Base-by-base conservation (phyloP, 2,329 filamentous ascomycete species). In the Penicillium sp. region DNA sequence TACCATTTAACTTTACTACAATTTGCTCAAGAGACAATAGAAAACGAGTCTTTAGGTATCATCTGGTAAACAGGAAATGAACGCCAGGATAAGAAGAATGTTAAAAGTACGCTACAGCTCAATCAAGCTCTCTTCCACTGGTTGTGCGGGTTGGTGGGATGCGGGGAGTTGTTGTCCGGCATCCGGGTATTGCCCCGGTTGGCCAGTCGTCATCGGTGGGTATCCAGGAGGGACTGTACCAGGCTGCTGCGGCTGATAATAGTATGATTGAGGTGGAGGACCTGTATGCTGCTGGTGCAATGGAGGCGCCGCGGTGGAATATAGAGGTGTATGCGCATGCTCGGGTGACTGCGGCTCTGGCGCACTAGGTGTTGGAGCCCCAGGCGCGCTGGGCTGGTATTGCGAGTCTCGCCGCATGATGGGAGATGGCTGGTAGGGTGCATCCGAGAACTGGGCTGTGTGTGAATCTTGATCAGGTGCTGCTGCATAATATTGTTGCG, bases 101-200 rank as follows among this genome's bases (percentile, higher is more conserved):
- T 57, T 47, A 48, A 39, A 57, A 54, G 21, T 54, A 58, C 31
- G 52, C 55, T 67, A 67, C 46, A 67, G 58, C 35, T 67, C 65
- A 59, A 67, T 67, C 54, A 67, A 49, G 45, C 64, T 67, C 55
- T 67, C 65, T 53, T 67, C 65, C 54, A 62, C 65, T 16, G 65
- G 59, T 14, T 46, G 62, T 31, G 60, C 13, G 19, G 60, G 56
- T 52, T 65, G 60, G 49, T 65, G 58, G 22, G 62, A 57, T 29
- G 57, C 33, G 31, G 59, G 33, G n/a, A 46, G 50, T 42, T 61
- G 60, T 39, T 63, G 62, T 24, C 37, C 39, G 42, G 51, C 52
- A n/a, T 63, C 58, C 49, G 64, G 50, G 53, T 65, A 63, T 33
- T 59, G 37, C n/a, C 57, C 62, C 45, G 64, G 60, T 60, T 63